Conservation (phyloP, 352 stramenopile species). For the Phytophthora foliorum region DNA sequence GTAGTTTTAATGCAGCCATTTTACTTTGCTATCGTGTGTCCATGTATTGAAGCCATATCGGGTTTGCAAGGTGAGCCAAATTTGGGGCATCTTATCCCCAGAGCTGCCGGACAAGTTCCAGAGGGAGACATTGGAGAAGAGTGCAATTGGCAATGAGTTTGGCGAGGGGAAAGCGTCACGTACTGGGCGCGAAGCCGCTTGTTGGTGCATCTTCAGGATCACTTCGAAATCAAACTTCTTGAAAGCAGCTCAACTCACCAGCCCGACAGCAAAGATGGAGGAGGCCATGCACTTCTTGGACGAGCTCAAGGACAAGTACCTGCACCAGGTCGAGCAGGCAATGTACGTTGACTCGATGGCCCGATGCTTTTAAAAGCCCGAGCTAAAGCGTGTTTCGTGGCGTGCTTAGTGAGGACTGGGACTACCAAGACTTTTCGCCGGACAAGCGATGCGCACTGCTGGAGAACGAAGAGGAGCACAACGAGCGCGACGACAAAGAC, state of each 20-base stretch:
- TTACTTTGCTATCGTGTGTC: slow-evolving; percentile 16
- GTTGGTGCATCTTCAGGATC: not conserved
- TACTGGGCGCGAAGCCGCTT: slow-evolving; percentile 10
- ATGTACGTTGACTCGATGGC: slow-evolving; percentile 42
- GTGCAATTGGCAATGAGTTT: slow-evolving; percentile 4
- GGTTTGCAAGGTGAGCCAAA: slow-evolving; percentile 44
- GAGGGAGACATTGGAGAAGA: slow-evolving; percentile 15
- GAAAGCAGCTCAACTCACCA: slow-evolving; percentile 11
- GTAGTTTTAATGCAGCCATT: slow-evolving; percentile 51
- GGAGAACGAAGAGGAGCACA: slow-evolving; percentile 55
- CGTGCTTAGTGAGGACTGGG: slow-evolving; percentile 65
- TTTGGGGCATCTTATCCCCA: slow-evolving; percentile 24
- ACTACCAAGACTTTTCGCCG: slow-evolving; percentile 76
- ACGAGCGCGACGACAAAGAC: slow-evolving; percentile 45
- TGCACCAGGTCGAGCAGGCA: slow-evolving; percentile 63
- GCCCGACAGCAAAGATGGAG: slow-evolving; percentile 32
- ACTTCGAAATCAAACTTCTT: slow-evolving; percentile 33
- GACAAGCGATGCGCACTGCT: slow-evolving; percentile 72
- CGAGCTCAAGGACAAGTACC: slow-evolving; percentile 70
- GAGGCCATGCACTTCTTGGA: slow-evolving; percentile 56
- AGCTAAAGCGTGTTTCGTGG: not conserved
- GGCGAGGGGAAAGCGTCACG: slow-evolving; percentile 2
- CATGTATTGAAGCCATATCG: slow-evolving; percentile 28
- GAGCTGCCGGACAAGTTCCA: slow-evolving; percentile 22
- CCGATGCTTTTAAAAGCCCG: not conserved